A percentile compares a stretch with the other conserved stretches of the same genome.
These are phyloP conservation scores for Vigna mungo DNA, from an alignment of 306 rosid species.

Conservation along the genomic window DNA sequence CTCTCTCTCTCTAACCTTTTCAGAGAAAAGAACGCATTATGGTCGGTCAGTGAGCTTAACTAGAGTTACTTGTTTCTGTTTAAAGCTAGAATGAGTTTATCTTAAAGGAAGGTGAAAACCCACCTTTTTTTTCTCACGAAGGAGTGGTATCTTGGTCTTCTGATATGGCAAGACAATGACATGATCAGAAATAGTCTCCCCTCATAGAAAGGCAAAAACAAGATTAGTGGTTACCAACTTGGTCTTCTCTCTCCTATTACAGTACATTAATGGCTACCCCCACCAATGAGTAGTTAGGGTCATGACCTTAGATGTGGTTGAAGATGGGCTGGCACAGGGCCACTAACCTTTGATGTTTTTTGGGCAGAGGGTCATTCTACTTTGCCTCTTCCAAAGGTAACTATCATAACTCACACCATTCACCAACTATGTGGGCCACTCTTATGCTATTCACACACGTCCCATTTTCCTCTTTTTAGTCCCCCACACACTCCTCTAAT, in stretches of 20 bases:
- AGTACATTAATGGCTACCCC: conserved; percentile 44
- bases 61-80: conserved; percentile 17
- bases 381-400: conserved; percentile 54
- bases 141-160: conserved; percentile 20
- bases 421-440: conserved; percentile 43
- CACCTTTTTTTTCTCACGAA: conserved; percentile 13
- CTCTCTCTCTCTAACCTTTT: background rate
- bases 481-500: background rate
- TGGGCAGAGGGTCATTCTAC: conserved; percentile 35
- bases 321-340: conserved; percentile 48
- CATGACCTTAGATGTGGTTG: conserved; percentile 40
- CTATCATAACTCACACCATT: conserved; percentile 43
- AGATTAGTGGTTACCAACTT: conserved; percentile 46
- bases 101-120: conserved; percentile 34
- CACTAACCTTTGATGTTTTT: conserved; percentile 26
- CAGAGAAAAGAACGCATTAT: conserved; percentile 8
- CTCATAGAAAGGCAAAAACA: conserved; percentile 18
- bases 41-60: conserved; percentile 26
- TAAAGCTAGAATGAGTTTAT: conserved; percentile 21
- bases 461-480: conserved; percentile 21
- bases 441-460: background rate
- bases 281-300: conserved; percentile 44
- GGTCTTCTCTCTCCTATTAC: conserved; percentile 34
- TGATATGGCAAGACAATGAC: conserved; percentile 41
- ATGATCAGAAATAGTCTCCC: conserved; percentile 8